Conservation (phyloP, 78 protist genomes). For the Dictyostelium firmibasis region DNA sequence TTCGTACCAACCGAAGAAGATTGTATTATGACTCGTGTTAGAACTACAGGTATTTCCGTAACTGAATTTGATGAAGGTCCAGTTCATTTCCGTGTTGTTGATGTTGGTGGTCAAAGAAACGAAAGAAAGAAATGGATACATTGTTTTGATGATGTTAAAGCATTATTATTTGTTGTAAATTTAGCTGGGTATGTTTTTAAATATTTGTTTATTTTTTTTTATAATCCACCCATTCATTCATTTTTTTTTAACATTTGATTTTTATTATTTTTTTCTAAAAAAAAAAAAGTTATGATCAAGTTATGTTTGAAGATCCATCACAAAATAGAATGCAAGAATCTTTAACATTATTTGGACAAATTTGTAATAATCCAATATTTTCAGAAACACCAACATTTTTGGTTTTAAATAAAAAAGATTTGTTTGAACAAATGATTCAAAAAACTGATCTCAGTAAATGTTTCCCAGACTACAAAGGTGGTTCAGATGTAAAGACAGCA, state of each 20-base stretch:
- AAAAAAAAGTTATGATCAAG: constrained; percentile 70
- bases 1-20: constrained; percentile 85
- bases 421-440: constrained; percentile 80
- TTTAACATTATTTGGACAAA: constrained; percentile 75
- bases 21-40: constrained; percentile 82
- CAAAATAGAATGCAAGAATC: constrained; percentile 84
- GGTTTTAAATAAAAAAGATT: constrained; percentile 82
- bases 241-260: background rate
- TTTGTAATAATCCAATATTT: constrained; percentile 75
- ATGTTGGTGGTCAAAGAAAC: constrained; percentile 86
- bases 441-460: constrained; percentile 61
- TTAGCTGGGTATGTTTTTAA: constrained; percentile 73
- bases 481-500: constrained; percentile 45
- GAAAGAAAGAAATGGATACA: constrained; percentile 87
- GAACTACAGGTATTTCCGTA: constrained; percentile 83
- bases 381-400: constrained; percentile 73
- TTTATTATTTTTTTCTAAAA: background rate
- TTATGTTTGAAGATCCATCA: constrained; percentile 85
- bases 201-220: too few relatives aligned
- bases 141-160: constrained; percentile 85
- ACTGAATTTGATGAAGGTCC: constrained; percentile 86
- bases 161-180: constrained; percentile 76
- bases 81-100: constrained; percentile 82
- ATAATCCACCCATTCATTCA: background rate
- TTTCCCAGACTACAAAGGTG: constrained; percentile 86